Base-by-base conservation (phyloP, 306 rosid genomes). In the Vachellia pachyceras region DNA sequence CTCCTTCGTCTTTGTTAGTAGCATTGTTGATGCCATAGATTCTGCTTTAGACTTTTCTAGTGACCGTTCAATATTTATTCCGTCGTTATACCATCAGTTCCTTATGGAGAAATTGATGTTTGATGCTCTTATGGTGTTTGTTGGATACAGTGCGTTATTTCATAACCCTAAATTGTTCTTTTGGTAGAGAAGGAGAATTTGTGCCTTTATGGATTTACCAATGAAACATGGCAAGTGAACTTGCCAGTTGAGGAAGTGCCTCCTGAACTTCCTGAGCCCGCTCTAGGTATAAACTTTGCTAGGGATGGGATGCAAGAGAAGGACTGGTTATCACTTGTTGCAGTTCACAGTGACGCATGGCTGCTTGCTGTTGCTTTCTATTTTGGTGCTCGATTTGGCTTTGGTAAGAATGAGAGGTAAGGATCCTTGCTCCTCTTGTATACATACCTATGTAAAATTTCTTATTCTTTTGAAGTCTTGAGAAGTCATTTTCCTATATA, bases 271-370 rank as follows among this genome's bases (percentile, higher is more conserved):
- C 99, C 99, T 3, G 97, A 95, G 86, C 99, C 99, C 71, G 99
- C 97, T 11, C 85, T 95, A 79, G 99, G 99, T 20, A 95, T 95
- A 39, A 95, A 95, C 85, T 95, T 95, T 83, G 98, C 98, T 17
- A 92, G 98, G 90, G 98, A 95, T 69, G 98, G 99, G 18, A 95
- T 95, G 99, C 95, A 90, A 85, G 97, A 95, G 90, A 95, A 93
- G 83, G 99, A 95, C 79, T 95, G 99, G 99, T 85, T 95, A 82
- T 93, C 97, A 1, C 86, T 95, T 67, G 99, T 95, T 85, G 99
- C 97, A 46, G 97, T 93, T 90, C 99, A 95, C 91, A 91, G 97
- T 78, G 99, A 95, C 79, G 92, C 97, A 1, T 92, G 99, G 99
- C 88, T 95, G 83, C 97, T 95, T 73, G 91, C 97, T 44, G 98